Conservation (phyloP, 495 filamentous ascomycete genomes). For the Podospora tetraspora region DNA sequence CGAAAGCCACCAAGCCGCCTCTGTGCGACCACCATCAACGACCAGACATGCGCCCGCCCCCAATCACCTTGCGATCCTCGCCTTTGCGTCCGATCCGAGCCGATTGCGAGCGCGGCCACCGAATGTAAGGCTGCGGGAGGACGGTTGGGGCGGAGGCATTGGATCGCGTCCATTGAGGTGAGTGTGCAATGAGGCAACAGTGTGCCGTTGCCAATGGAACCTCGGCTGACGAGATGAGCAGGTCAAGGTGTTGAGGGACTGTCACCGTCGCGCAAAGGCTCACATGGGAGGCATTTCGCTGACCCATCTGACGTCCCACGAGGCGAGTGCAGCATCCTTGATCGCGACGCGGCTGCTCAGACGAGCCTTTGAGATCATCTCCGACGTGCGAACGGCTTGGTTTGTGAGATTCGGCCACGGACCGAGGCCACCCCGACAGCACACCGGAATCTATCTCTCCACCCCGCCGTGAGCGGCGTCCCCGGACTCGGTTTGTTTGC, state of each 20-base stretch:
- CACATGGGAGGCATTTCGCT: too few relatives aligned
- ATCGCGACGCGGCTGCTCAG: too few relatives aligned
- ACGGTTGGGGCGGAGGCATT: conserved; percentile 18
- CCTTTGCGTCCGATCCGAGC: too few relatives aligned
- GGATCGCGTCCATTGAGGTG: conserved; percentile 53
- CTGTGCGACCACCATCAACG: neutral
- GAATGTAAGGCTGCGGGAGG: too few relatives aligned
- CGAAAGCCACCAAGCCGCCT: neutral
- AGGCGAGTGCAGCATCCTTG: too few relatives aligned
- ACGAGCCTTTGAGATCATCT: too few relatives aligned
- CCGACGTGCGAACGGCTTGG: conserved; percentile 41
- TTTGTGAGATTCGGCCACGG: conserved; percentile 47
- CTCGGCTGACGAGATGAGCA: conserved; percentile 11
- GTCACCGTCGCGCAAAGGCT: neutral
- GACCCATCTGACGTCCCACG: too few relatives aligned
- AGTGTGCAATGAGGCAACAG: neutral
- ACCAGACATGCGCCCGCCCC: neutral
- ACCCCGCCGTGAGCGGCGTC: conserved; percentile 52
- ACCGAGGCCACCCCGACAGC: conserved; percentile 21
- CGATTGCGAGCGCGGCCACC: too few relatives aligned
- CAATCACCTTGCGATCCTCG: neutral
- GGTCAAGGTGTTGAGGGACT: conserved; percentile 32
- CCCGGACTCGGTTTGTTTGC: conserved; percentile 37
- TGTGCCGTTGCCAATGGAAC: neutral
- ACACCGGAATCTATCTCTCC: conserved; percentile 33